A percentile compares a stretch with the other conserved stretches of the same genome.
These are phyloP conservation scores for Lophiostoma macrostomum DNA, from an alignment of 495 filamentous ascomycete species.

Conservation along the genomic window DNA sequence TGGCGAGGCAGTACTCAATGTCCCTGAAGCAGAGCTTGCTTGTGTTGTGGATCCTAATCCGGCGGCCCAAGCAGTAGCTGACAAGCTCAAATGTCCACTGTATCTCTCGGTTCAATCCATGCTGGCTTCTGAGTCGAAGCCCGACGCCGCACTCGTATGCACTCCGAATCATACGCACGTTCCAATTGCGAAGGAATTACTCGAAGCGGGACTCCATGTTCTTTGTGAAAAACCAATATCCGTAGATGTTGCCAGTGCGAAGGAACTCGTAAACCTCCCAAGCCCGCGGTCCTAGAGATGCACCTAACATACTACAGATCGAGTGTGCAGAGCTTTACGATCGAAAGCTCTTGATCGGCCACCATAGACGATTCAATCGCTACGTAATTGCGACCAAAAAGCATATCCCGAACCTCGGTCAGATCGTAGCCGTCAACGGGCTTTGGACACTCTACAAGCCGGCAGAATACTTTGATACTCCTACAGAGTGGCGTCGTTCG, in stretches of 20 bases:
- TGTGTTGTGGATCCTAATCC: conserved; percentile 54
- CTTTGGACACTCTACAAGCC: conserved; percentile 56
- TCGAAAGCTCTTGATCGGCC: conserved; percentile 54
- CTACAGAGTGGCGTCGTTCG: conserved; percentile 49
- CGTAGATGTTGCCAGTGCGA: conserved; percentile 45
- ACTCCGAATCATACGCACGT: conserved; percentile 61
- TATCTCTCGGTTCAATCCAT: conserved; percentile 45
- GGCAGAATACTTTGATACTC: conserved; percentile 48
- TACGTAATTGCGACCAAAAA: conserved; percentile 52
- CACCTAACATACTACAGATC: conserved; percentile 22
- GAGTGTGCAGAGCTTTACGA: conserved; percentile 22
- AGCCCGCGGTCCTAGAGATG: not conserved
- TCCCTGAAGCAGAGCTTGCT: conserved; percentile 46
- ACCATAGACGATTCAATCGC: conserved; percentile 61
- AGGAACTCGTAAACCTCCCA: conserved; percentile 36
- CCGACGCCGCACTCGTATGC: conserved; percentile 58
- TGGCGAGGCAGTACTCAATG: conserved; percentile 49
- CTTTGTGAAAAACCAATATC: conserved; percentile 60
- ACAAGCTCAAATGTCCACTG: conserved; percentile 33
- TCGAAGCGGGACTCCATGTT: conserved; percentile 50
- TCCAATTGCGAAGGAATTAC: conserved; percentile 49
- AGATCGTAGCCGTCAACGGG: conserved; percentile 53
- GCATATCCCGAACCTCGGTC: conserved; percentile 48
- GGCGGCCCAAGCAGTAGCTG: conserved; percentile 37
- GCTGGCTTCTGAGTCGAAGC: conserved; percentile 41